phyloP scores from a whole-genome alignment of 805 yeast genomes.

The Teunomyces atbi region DNA sequence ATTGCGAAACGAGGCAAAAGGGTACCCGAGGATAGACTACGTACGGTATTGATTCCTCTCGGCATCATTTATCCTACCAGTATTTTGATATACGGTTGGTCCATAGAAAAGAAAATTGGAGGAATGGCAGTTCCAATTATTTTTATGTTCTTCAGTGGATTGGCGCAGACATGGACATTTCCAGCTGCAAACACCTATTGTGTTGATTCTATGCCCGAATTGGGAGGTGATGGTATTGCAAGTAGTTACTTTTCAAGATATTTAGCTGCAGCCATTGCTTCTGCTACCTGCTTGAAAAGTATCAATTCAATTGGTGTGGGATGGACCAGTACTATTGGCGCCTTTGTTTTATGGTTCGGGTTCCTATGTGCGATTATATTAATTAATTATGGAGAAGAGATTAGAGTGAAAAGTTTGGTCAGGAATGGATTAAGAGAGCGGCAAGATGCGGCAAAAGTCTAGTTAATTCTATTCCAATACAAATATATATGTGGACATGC shows the following conservation, averaged over 20 bases:
- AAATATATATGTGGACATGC: too few relatives aligned
- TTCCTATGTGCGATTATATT: constrained; percentile 22
- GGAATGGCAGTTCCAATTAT: constrained; percentile 56
- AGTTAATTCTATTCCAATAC: not conserved
- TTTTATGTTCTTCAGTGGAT: constrained; percentile 46
- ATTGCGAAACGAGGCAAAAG: constrained; percentile 41
- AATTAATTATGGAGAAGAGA: not conserved
- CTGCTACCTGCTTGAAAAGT: constrained; percentile 48
- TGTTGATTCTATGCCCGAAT: constrained; percentile 54
- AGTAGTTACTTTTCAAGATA: constrained; percentile 52
- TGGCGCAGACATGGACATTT: constrained; percentile 51
- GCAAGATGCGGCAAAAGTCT: not conserved
- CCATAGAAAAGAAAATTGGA: constrained; percentile 46
- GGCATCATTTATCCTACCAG: constrained; percentile 47
- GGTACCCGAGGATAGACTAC: constrained; percentile 53
- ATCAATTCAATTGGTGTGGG: constrained; percentile 53
- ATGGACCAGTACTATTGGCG: constrained; percentile 53
- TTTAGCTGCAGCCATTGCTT: constrained; percentile 49
- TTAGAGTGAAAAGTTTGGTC: not conserved
- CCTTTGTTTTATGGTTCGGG: constrained; percentile 41
- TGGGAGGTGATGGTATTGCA: constrained; percentile 56
- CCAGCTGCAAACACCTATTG: constrained; percentile 58
- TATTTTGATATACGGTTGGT: constrained; percentile 55
- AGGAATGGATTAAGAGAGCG: not conserved
- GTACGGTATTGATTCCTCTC: constrained; percentile 37